phyloP scores from a whole-genome alignment of 2,329 filamentous ascomycete genomes.

The Colletotrichum chrysophilum region DNA sequence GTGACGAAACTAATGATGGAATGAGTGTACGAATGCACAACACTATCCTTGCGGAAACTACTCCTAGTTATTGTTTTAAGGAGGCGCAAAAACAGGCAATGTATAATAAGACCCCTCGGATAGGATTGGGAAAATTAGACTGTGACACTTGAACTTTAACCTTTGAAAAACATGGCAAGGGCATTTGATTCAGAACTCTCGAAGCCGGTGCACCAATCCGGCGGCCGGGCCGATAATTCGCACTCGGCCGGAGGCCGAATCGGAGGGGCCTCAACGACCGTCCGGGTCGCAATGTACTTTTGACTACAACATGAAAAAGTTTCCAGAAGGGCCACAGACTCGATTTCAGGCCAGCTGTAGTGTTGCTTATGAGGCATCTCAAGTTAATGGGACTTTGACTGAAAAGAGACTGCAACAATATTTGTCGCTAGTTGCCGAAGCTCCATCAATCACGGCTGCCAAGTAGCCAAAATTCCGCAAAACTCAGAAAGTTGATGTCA shows the following conservation, averaged over 20 bases:
- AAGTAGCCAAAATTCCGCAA: not conserved
- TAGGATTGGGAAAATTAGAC: not conserved
- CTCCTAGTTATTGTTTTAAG: not conserved
- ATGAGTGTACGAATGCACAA: not conserved
- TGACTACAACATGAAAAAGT: not conserved
- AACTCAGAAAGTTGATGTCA: not conserved
- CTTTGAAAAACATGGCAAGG: not conserved
- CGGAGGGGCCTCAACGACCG: not conserved
- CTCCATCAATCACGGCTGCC: not conserved
- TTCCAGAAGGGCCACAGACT: not conserved
- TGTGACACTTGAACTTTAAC: not conserved
- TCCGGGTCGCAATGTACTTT: not conserved
- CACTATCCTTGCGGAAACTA: not conserved
- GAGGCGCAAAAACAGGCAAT: not conserved
- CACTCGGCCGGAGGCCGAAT: not conserved
- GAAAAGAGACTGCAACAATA: not conserved
- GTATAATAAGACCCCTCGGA: not conserved
- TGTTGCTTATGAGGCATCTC: not conserved
- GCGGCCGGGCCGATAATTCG: not conserved
- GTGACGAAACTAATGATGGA: not conserved
- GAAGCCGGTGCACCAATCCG: not conserved
- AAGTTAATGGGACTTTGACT: not conserved
- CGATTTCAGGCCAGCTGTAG: not conserved
- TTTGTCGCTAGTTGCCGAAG: not conserved
- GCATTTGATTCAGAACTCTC: not conserved